Evolutionary conservation across 306 rosid species (phyloP), one percentile per base, ranked within the genome.

Genomic region (Mimosa bimucronata): DNA sequence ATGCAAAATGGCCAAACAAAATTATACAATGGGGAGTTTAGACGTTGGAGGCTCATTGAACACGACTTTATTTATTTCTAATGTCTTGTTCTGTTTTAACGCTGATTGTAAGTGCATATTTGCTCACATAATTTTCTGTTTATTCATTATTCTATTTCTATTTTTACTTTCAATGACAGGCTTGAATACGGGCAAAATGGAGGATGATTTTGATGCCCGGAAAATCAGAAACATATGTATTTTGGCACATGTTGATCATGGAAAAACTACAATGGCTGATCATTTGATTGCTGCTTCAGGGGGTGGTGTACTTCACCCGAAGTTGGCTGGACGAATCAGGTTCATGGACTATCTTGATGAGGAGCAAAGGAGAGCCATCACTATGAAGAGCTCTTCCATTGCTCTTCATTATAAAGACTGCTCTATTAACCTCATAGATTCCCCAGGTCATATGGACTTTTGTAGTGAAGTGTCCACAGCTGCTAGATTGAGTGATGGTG

Each of bases 391-490:
- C 85, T 94, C 98, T 28, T 94, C 94, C 7, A 91, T 94, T 62
- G 73, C 89, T 30, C 87, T 94, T 53, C 80, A 74, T 5, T 84
- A 87, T 74, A 30, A 46, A 62, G 74, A 52, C 53, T 66, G 89
- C 79, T 78, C 94, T 25, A 21, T 94, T 34, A 94, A 92, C 86
- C 93, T 92, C 42, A 94, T 92, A 37, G 98, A 94, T 74, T 92
- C 98, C 14, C 98, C 97, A 0, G 98, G 98, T 3, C 98, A 94
- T 68, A 91, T 92, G 81, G 98, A 94, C 77, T 94, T 94, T 76
- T 94, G 97, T 82, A 82, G 97, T 76, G 97, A 94, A 77, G 98
- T 94, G 21, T 94, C 98, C 61, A 92, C 97, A 15, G 97, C 98
- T 42, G 98, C 97, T 0, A 86, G 98, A 7, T 76, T 92, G 29